A percentile compares a stretch with the other conserved stretches of the same genome.
Evolutionary conservation across 257 asterid genomes (phyloP).

Genomic region (Solanum phureja): DNA sequence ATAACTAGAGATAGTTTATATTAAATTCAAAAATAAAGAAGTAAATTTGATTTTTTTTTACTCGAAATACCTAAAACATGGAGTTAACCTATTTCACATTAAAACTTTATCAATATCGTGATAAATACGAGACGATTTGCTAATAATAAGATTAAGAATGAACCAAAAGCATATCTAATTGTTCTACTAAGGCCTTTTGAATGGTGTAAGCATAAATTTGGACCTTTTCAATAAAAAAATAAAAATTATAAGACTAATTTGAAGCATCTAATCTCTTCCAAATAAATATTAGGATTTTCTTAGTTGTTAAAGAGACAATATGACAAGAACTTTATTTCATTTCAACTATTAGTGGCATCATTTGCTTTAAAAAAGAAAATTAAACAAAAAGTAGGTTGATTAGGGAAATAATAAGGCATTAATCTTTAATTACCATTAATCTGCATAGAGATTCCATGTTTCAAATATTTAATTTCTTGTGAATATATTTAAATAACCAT

Average conservation of each 20-base stretch:
- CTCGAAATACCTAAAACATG: not conserved
- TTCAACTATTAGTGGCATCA: not conserved
- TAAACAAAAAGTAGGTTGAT: not conserved
- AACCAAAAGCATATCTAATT: not conserved
- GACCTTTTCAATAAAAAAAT: not conserved
- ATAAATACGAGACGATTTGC: not conserved
- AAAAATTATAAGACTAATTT: not conserved
- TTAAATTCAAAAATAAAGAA: not conserved
- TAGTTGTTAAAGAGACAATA: not conserved
- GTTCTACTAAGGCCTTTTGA: not conserved
- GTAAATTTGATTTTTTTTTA: not conserved
- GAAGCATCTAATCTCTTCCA: not conserved
- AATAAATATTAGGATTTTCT: not conserved
- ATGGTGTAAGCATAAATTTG: not conserved
- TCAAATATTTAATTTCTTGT: not conserved
- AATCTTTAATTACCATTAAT: not conserved
- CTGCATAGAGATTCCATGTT: not conserved
- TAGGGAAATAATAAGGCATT: not conserved
- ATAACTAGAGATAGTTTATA: not conserved
- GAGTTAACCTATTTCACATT: not conserved
- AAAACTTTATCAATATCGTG: not conserved
- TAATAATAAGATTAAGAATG: not conserved
- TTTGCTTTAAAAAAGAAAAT: not conserved
- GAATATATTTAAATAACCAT: not conserved
- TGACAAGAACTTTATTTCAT: not conserved